Conservation (phyloP, 2,329 filamentous ascomycete genomes). For the Beauveria brongniartii region DNA sequence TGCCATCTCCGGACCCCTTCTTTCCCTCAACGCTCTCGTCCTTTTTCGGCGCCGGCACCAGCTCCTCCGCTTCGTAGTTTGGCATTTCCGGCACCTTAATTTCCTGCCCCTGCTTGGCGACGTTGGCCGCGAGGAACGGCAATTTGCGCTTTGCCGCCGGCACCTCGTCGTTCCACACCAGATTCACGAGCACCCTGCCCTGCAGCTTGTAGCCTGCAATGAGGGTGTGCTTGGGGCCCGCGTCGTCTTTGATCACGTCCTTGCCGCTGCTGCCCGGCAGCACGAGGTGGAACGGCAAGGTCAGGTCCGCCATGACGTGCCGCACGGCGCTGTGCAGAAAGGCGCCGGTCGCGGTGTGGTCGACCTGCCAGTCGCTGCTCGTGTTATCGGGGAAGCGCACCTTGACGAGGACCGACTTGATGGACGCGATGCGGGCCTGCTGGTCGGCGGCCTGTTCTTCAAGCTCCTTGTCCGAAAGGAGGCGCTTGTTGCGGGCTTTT, state of each 20-base stretch:
- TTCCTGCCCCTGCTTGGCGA: slow-evolving; percentile 55
- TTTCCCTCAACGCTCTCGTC: slow-evolving; percentile 21
- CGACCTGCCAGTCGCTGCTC: slow-evolving; percentile 64
- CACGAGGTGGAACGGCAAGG: slow-evolving; percentile 64
- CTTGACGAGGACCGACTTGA: slow-evolving; percentile 65
- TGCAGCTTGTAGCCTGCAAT: slow-evolving; percentile 65
- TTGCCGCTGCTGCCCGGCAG: slow-evolving; percentile 43
- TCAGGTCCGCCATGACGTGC: slow-evolving; percentile 56
- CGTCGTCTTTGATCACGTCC: slow-evolving; percentile 38
- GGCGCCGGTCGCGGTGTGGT: slow-evolving; percentile 57
- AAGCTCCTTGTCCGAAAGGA: slow-evolving; percentile 76
- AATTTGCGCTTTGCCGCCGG: slow-evolving; percentile 44
- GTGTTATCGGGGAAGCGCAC: slow-evolving; percentile 85
- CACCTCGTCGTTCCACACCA: slow-evolving; percentile 63
- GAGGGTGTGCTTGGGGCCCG: slow-evolving; percentile 44
- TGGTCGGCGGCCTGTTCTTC: slow-evolving; percentile 60
- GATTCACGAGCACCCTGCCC: slow-evolving; percentile 64
- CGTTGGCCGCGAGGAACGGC: slow-evolving; percentile 49
- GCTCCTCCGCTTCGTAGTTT: slow-evolving; percentile 29
- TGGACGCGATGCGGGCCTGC: slow-evolving; percentile 54
- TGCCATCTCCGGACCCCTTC: slow-evolving; percentile 24
- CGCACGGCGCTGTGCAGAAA: slow-evolving; percentile 69
- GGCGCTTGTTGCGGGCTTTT: slow-evolving; percentile 61
- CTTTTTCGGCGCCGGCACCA: slow-evolving; percentile 22
- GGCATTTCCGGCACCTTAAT: slow-evolving; percentile 56